Percentiles rank a stretch among this genome's conserved stretches.
These are phyloP conservation scores for Kwoniella sp. DNA, from an alignment of 768 basidiomycete species.

Conservation along the genomic window DNA sequence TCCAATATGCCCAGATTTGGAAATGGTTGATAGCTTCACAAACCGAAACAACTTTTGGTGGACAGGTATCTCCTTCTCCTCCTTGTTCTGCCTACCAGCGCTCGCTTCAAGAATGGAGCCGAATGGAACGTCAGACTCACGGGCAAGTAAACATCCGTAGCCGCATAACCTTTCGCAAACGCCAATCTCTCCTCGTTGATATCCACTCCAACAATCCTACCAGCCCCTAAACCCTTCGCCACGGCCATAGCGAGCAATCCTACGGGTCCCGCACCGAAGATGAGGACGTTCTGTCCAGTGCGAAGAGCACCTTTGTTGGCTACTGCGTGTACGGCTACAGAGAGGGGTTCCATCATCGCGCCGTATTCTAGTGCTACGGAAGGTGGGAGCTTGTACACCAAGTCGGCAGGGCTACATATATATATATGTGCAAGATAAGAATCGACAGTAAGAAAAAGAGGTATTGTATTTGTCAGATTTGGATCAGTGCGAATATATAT, in stretches of 20 bases:
- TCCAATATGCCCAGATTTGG: too few species aligned
- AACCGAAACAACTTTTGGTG: too few species aligned
- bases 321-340: constrained; percentile 88
- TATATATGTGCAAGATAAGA: background rate
- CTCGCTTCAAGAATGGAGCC: too few species aligned
- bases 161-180: constrained; percentile 82
- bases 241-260: constrained; percentile 88
- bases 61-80: too few species aligned
- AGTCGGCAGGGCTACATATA: constrained; percentile 74
- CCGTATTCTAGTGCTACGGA: constrained; percentile 87
- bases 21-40: too few species aligned
- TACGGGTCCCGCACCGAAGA: constrained; percentile 84
- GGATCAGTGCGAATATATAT: too few species aligned
- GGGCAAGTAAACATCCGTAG: constrained; percentile 64
- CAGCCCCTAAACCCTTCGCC: constrained; percentile 89
- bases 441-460: too few species aligned
- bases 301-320: constrained; percentile 72
- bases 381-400: constrained; percentile 70
- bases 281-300: constrained; percentile 71
- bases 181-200: constrained; percentile 68
- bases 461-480: too few species aligned
- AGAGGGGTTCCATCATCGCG: constrained; percentile 94
- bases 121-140: too few species aligned
- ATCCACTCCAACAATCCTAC: constrained; percentile 77
- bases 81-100: too few species aligned